phyloP scores from a whole-genome alignment of 2,329 filamentous ascomycete genomes.

The Neurospora sp. region DNA sequence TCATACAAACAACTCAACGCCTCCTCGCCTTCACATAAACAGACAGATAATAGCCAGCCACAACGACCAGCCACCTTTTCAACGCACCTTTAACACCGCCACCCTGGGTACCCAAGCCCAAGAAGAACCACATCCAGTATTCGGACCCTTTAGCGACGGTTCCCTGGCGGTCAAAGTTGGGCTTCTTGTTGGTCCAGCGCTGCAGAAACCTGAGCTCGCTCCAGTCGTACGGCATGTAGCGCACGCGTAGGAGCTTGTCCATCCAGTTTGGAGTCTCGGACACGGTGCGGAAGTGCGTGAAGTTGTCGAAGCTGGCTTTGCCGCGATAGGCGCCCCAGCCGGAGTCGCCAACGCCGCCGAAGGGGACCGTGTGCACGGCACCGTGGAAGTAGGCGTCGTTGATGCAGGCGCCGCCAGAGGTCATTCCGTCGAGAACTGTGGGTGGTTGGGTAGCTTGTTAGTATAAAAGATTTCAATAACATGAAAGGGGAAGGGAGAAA shows the following conservation, averaged over 20 bases:
- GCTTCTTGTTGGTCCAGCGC: slow-evolving; percentile 33
- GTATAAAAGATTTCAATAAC: not conserved
- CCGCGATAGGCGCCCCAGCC: slow-evolving; percentile 72
- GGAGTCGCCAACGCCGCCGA: slow-evolving; percentile 75
- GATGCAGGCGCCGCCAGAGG: slow-evolving; percentile 57
- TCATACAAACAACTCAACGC: not conserved
- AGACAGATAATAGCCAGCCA: slow-evolving; percentile 26
- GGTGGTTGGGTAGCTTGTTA: slow-evolving; percentile 1
- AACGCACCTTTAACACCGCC: slow-evolving; percentile 38
- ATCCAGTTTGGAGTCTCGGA: slow-evolving; percentile 57
- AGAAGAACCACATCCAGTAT: slow-evolving; percentile 44
- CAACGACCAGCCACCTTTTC: slow-evolving; percentile 39
- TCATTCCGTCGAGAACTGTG: slow-evolving; percentile 52
- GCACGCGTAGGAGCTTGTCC: slow-evolving; percentile 54
- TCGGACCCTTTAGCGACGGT: slow-evolving; percentile 37
- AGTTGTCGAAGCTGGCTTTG: slow-evolving; percentile 59
- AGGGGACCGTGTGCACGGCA: slow-evolving; percentile 59
- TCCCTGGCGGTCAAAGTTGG: slow-evolving; percentile 54
- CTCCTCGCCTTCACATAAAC: slow-evolving; percentile 8
- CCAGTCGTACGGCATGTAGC: slow-evolving; percentile 54
- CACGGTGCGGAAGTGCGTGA: slow-evolving; percentile 48
- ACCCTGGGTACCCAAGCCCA: slow-evolving; percentile 40
- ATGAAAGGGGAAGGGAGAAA: not conserved
- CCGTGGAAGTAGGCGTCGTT: slow-evolving; percentile 43
- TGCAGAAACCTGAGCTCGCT: slow-evolving; percentile 34